Evolutionary conservation across 2,329 filamentous ascomycete genomes (phyloP).

Genomic region (Cadophora gregata): DNA sequence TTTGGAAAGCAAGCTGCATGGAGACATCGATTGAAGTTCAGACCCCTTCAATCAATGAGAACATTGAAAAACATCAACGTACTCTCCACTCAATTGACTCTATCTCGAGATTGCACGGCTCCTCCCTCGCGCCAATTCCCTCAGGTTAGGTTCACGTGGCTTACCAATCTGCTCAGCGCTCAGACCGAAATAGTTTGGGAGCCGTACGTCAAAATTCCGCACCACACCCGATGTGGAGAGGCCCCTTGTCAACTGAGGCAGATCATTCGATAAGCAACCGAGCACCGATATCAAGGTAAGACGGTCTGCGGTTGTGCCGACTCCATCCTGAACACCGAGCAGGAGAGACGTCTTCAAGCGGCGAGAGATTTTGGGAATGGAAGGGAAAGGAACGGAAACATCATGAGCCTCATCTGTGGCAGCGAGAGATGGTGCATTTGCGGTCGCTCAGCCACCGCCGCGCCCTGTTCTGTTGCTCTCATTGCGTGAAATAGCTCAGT

Average conservation of each 20-base stretch:
- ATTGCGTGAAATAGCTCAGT: constrained; percentile 10
- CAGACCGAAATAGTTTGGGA: background rate
- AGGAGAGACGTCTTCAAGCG: background rate
- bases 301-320: constrained; percentile 15
- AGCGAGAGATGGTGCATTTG: background rate
- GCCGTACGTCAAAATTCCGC: background rate
- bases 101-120: background rate
- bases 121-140: background rate
- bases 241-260: constrained; percentile 1
- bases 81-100: background rate
- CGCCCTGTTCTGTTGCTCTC: background rate
- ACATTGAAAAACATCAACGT: too few species aligned
- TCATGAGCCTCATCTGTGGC: constrained; percentile 21
- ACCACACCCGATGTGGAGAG: background rate
- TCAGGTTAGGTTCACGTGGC: constrained; percentile 3
- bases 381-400: too few species aligned
- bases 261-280: constrained; percentile 22
- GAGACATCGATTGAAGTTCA: background rate
- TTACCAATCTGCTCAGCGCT: background rate
- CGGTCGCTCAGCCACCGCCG: background rate
- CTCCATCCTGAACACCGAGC: constrained; percentile 2
- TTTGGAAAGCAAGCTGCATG: background rate
- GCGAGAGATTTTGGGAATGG: background rate
- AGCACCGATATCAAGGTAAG: constrained; percentile 15
- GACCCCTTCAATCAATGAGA: background rate